A percentile compares a stretch with the other conserved stretches of the same genome.
phyloP scores from a whole-genome alignment of 371 early-diverging fungal species.

The Encephalitozoon hellem region DNA sequence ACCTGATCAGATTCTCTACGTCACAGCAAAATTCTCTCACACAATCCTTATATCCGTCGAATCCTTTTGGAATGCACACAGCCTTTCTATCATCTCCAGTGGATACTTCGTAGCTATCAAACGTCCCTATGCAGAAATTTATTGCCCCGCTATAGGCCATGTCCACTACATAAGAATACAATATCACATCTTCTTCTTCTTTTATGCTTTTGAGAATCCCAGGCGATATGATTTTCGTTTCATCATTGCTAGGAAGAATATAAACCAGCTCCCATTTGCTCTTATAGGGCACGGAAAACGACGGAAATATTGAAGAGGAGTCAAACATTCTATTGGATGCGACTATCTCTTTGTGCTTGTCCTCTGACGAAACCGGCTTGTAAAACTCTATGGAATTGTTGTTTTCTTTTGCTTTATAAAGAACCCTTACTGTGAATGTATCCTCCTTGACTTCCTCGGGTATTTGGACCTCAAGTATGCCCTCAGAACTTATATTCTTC shows the following conservation, averaged over 20 bases:
- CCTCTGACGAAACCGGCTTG: slow-evolving; percentile 17
- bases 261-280: slow-evolving; percentile 54
- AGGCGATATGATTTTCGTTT: slow-evolving; percentile 42
- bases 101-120: slow-evolving; percentile 19
- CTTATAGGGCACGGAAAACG: neutral
- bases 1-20: slow-evolving; percentile 33
- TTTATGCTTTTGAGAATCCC: slow-evolving; percentile 47
- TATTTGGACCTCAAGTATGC: slow-evolving; percentile 11
- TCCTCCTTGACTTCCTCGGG: neutral
- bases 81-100: slow-evolving; percentile 34
- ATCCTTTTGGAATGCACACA: slow-evolving; percentile 17
- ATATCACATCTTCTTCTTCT: slow-evolving; percentile 49
- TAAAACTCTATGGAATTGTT: slow-evolving; percentile 37
- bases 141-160: slow-evolving; percentile 30
- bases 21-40: slow-evolving; percentile 29
- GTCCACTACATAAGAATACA: slow-evolving; percentile 47
- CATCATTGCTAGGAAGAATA: slow-evolving; percentile 44
- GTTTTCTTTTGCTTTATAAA: neutral
- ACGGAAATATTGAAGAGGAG: slow-evolving; percentile 35
- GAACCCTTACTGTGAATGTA: slow-evolving; percentile 31
- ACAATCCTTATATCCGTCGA: neutral
- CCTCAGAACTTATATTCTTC: neutral
- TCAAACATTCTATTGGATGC: neutral
- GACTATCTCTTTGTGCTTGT: slow-evolving; percentile 45
- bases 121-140: slow-evolving; percentile 55